phyloP scores from a whole-genome alignment of 1,284 basidiomycete species.

The Heterobasidion parviporum region DNA sequence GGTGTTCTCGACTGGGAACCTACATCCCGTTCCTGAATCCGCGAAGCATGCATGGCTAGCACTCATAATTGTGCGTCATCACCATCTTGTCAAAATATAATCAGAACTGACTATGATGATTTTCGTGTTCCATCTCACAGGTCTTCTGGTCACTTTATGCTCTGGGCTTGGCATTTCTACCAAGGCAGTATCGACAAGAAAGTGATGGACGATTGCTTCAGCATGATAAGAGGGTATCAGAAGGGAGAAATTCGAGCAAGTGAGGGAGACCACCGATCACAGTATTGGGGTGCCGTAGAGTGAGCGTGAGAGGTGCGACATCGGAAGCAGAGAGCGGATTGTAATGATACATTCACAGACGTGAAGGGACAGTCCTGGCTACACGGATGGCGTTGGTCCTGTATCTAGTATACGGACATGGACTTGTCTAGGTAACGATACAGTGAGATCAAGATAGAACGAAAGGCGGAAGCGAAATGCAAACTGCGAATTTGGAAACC shows the following conservation, averaged over 20 bases:
- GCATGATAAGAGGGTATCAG: slow-evolving; percentile 4
- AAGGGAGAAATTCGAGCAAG: background rate
- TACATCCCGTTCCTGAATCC: slow-evolving; percentile 29
- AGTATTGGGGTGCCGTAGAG: too few relatives aligned
- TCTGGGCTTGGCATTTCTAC: slow-evolving; percentile 32
- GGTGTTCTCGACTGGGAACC: slow-evolving; percentile 24
- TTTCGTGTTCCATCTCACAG: slow-evolving; percentile 18
- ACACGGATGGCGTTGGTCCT: background rate
- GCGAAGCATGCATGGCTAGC: slow-evolving; percentile 43
- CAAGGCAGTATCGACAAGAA: slow-evolving; percentile 37
- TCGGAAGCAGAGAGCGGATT: too few relatives aligned
- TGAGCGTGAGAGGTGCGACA: too few relatives aligned
- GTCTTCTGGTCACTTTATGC: slow-evolving; percentile 40
- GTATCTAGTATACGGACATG: background rate
- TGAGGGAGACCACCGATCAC: background rate
- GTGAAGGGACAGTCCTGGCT: background rate
- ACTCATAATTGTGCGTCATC: slow-evolving; percentile 32
- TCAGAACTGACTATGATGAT: background rate
- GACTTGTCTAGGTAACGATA: background rate
- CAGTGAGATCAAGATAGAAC: background rate
- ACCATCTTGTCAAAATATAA: background rate
- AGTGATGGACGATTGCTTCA: slow-evolving; percentile 5
- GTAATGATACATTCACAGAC: background rate
- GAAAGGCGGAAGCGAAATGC: background rate
- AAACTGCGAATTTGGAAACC: background rate